Percentiles rank a stretch among this genome's conserved stretches.
These are phyloP conservation scores for Licmophora abbreviata DNA, from an alignment of 108 stramenopile genomes.

Conservation along the genomic window DNA sequence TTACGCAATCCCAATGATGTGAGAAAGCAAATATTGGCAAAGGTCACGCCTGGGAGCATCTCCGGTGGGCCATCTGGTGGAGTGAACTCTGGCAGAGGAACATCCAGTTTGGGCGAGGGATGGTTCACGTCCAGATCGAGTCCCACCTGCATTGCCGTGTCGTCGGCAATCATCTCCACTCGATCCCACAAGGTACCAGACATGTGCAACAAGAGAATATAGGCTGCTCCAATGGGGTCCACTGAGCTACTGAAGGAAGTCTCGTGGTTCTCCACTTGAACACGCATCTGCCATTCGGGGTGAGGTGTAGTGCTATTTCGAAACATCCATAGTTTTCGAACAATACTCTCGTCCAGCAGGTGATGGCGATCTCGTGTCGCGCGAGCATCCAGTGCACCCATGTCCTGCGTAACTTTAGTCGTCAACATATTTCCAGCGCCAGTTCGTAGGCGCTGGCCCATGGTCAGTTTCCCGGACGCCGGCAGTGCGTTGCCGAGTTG, in stretches of 20 bases:
- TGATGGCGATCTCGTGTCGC: neutral
- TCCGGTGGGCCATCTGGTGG: neutral
- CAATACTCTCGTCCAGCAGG: slow-evolving; percentile 3
- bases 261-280: neutral
- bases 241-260: neutral
- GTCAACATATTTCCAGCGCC: neutral
- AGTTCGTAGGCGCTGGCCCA: neutral
- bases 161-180: slow-evolving; percentile 40
- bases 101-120: slow-evolving; percentile 1
- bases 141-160: slow-evolving; percentile 38
- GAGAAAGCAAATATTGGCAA: neutral
- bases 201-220: slow-evolving; percentile 31
- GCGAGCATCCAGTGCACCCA: neutral
- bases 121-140: slow-evolving; percentile 68
- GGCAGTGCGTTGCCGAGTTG: slow-evolving; percentile 11
- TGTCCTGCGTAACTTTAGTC: neutral
- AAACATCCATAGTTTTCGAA: no score
- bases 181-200: slow-evolving; percentile 52
- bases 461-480: neutral
- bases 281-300: no score
- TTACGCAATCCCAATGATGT: slow-evolving; percentile 4
- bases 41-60: neutral
- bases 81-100: neutral
- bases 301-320: no score
- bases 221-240: slow-evolving; percentile 15